A percentile compares a stretch with the other conserved stretches of the same genome.
phyloP scores from a whole-genome alignment of 495 filamentous ascomycete genomes.

The Hyaloscypha hepaticicola region DNA sequence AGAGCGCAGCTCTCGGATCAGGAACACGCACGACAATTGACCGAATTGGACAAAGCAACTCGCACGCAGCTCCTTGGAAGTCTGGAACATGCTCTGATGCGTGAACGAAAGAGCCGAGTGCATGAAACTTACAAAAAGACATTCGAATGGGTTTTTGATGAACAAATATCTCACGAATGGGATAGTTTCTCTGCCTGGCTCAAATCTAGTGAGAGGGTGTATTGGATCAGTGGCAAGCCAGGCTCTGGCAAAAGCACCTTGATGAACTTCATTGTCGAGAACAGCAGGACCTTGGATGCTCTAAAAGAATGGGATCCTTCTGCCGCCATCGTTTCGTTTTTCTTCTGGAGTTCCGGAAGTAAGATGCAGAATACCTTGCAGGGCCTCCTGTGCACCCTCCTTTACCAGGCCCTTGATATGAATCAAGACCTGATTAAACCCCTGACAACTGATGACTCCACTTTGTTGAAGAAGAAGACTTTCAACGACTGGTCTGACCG shows the following conservation, averaged over 20 bases:
- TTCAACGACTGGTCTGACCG: constrained; percentile 4
- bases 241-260: constrained; percentile 41
- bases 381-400: constrained; percentile 1
- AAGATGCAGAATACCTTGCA: background rate
- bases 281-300: constrained; percentile 14
- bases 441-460: background rate
- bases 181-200: constrained; percentile 39
- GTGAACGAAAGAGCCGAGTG: constrained; percentile 27
- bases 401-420: background rate
- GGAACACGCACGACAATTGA: background rate
- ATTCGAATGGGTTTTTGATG: constrained; percentile 31
- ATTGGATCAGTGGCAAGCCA: constrained; percentile 38
- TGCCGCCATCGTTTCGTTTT: constrained; percentile 11
- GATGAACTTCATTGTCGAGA: constrained; percentile 34
- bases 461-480: constrained; percentile 2
- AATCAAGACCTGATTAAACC: background rate
- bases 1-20: background rate
- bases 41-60: background rate
- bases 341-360: constrained; percentile 10
- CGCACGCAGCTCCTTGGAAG: constrained; percentile 24
- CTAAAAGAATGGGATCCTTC: background rate
- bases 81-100: constrained; percentile 30
- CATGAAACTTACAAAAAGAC: constrained; percentile 25
- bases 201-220: constrained; percentile 23
- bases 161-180: constrained; percentile 10